Evolutionary conservation across 345 rosid species (phyloP).

Genomic region (Abelmoschus esculentus): DNA sequence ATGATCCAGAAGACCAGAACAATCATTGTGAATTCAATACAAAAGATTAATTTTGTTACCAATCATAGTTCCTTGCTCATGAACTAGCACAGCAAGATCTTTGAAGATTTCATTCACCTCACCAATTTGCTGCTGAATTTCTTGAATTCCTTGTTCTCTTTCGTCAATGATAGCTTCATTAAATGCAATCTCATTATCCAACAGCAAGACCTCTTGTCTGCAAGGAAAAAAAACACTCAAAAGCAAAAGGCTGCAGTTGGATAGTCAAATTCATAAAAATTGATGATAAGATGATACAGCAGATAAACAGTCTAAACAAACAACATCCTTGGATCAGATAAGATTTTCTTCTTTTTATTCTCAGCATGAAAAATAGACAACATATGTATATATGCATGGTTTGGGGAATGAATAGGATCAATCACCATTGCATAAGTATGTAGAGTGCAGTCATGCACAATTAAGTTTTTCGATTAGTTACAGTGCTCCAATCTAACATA

Average conservation of each 20-base stretch:
- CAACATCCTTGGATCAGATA: not conserved
- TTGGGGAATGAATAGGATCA: not conserved
- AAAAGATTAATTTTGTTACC: slow-evolving; percentile 33
- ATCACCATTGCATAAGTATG: not conserved
- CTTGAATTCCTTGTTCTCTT: slow-evolving; percentile 92
- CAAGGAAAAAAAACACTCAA: slow-evolving; percentile 12
- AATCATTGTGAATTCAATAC: not conserved
- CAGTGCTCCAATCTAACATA: not conserved
- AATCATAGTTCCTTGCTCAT: slow-evolving; percentile 81
- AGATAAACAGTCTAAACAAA: not conserved
- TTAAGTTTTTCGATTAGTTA: not conserved
- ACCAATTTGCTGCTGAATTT: slow-evolving; percentile 90
- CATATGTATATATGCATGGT: not conserved
- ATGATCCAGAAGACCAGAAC: not conserved
- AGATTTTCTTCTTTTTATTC: not conserved
- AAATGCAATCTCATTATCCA: slow-evolving; percentile 89
- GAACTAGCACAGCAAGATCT: slow-evolving; percentile 91
- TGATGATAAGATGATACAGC: not conserved
- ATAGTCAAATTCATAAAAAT: not conserved
- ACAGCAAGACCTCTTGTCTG: slow-evolving; percentile 74
- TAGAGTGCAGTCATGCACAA: no score
- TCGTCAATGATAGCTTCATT: slow-evolving; percentile 91
- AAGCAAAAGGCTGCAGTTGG: not conserved
- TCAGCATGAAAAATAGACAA: not conserved
- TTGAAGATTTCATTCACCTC: slow-evolving; percentile 92